These are phyloP conservation scores for Debaryomyces nepalensis DNA, from an alignment of 1,139 yeast genomes.

Conservation along the genomic window DNA sequence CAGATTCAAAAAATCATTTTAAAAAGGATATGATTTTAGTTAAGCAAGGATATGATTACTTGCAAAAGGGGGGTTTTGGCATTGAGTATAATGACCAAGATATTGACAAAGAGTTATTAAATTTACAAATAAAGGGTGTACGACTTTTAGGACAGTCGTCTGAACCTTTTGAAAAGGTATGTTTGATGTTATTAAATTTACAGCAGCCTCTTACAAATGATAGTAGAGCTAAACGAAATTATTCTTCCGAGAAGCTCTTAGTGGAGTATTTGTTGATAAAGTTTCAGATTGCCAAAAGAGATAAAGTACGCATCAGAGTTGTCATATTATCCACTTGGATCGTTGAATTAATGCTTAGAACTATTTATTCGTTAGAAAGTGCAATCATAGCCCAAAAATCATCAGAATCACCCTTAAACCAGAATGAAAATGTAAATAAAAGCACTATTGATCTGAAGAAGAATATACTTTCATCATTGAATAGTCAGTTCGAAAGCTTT, in stretches of 20 bases:
- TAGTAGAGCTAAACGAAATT: constrained; percentile 24
- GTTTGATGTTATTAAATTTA: constrained; percentile 61
- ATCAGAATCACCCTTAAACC: neutral
- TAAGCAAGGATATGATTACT: constrained; percentile 66
- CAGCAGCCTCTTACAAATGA: constrained; percentile 18
- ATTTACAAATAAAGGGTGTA: constrained; percentile 59
- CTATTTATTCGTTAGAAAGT: constrained; percentile 28
- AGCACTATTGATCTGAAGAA: neutral
- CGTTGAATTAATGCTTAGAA: constrained; percentile 57
- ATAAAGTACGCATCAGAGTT: constrained; percentile 53
- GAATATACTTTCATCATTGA: constrained; percentile 22
- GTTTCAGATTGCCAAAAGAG: constrained; percentile 44
- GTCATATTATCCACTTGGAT: constrained; percentile 82
- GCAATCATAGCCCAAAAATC: constrained; percentile 17
- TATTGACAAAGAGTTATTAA: constrained; percentile 20
- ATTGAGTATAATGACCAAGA: constrained; percentile 24
- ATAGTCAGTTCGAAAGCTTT: constrained; percentile 54
- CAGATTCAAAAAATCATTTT: constrained; percentile 29
- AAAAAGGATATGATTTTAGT: constrained; percentile 58
- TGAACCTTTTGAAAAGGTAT: constrained; percentile 72
- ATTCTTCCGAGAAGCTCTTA: constrained; percentile 40
- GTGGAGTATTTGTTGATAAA: constrained; percentile 62
- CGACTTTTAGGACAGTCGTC: constrained; percentile 63
- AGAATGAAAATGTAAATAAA: constrained; percentile 5
- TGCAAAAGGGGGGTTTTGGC: constrained; percentile 50